Conservation (phyloP, 1,284 basidiomycete genomes). For the Ceratobasidium sp. region DNA sequence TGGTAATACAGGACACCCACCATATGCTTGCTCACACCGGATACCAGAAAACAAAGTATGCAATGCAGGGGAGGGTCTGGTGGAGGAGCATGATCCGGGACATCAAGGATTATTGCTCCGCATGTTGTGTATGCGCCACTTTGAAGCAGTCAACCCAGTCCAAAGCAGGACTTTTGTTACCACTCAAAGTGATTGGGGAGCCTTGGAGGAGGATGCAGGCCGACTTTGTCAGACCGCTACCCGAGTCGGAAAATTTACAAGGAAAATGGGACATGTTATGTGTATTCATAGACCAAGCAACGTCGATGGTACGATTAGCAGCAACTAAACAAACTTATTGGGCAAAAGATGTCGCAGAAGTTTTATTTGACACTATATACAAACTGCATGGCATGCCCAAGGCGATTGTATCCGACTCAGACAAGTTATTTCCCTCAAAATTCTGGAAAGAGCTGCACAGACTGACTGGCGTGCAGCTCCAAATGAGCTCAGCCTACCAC, state of each 20-base stretch:
- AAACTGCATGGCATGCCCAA: constrained; percentile 46
- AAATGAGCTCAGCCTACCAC: constrained; percentile 46
- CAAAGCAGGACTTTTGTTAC: constrained; percentile 46
- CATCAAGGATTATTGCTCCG: constrained; percentile 45
- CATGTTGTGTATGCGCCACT: constrained; percentile 45
- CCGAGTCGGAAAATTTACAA: too few species aligned
- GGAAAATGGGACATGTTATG: too few species aligned
- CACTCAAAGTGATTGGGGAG: constrained; percentile 43
- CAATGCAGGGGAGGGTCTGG: too few species aligned
- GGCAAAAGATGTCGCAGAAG: constrained; percentile 43
- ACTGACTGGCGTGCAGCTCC: constrained; percentile 42
- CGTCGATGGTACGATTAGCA: constrained; percentile 49
- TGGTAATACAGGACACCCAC: too few species aligned
- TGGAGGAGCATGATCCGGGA: too few species aligned
- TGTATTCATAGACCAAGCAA: too few species aligned
- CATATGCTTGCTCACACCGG: too few species aligned
- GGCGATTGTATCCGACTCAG: constrained; percentile 44
- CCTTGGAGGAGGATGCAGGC: constrained; percentile 51
- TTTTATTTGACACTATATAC: constrained; percentile 45
- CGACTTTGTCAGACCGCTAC: too few species aligned
- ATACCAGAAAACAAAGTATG: too few species aligned
- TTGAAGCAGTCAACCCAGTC: constrained; percentile 45
- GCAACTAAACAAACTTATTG: constrained; percentile 43
- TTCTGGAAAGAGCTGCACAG: constrained; percentile 47
- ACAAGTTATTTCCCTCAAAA: constrained; percentile 43